phyloP scores from a whole-genome alignment of 805 yeast genomes.

The Wilhelminamyces savonicus region DNA sequence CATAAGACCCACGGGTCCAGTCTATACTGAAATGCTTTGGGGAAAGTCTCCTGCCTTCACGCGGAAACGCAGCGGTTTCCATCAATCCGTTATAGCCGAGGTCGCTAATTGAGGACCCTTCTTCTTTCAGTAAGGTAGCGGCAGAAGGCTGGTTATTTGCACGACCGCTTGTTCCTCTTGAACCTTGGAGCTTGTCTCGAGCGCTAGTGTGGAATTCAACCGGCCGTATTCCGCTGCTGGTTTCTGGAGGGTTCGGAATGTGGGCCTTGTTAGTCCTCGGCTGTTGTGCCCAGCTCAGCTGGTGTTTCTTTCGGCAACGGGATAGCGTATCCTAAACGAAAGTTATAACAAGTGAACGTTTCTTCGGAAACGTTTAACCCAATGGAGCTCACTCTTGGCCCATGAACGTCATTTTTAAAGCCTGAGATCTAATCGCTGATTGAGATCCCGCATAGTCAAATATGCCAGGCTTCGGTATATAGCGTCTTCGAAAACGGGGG shows the following conservation, averaged over 20 bases:
- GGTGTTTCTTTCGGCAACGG: constrained; percentile 55
- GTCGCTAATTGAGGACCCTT: background rate
- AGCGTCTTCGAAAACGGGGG: constrained; percentile 2
- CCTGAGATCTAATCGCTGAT: constrained; percentile 11
- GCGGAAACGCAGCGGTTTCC: constrained; percentile 56
- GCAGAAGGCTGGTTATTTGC: too few relatives aligned
- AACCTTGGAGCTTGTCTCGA: too few relatives aligned
- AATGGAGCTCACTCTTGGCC: constrained; percentile 82
- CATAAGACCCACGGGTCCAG: constrained; percentile 32
- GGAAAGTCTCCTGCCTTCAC: constrained; percentile 79
- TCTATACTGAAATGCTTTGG: constrained; percentile 57
- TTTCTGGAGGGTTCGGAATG: background rate
- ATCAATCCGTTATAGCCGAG: constrained; percentile 18
- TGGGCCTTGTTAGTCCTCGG: background rate
- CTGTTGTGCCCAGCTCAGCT: constrained; percentile 2
- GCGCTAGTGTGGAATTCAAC: too few relatives aligned
- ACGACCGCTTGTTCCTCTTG: too few relatives aligned
- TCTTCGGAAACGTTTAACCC: constrained; percentile 52
- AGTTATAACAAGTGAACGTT: constrained; percentile 64
- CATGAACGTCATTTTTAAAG: constrained; percentile 45
- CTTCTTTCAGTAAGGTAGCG: background rate
- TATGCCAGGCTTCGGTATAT: constrained; percentile 45
- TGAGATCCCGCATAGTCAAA: constrained; percentile 54
- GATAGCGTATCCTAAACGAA: constrained; percentile 54
- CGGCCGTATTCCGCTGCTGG: background rate